These are phyloP conservation scores for Agrostemma githago DNA, from an alignment of 148 eudicot species.

Conservation along the genomic window DNA sequence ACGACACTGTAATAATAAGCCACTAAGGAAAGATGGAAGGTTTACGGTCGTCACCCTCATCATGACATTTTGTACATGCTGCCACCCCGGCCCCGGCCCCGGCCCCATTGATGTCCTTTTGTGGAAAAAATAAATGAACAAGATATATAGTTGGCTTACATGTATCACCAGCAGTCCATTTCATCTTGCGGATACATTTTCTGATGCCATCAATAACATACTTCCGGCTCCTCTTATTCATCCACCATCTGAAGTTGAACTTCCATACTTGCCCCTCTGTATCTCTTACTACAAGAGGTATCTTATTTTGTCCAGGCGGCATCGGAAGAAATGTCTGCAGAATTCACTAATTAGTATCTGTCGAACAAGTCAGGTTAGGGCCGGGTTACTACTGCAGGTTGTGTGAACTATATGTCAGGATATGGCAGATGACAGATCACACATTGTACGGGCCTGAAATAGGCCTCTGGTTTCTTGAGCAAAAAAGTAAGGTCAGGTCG, in stretches of 20 bases:
- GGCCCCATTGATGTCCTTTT: neutral
- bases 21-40: neutral
- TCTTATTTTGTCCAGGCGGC: neutral
- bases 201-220: slow-evolving; percentile 17
- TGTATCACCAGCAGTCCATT: slow-evolving; percentile 17
- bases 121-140: neutral
- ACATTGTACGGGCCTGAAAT: too few species aligned
- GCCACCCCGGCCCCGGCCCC: too few species aligned
- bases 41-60: too few species aligned
- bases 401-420: neutral
- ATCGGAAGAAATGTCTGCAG: slow-evolving; percentile 4
- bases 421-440: neutral
- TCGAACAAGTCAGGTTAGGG: neutral
- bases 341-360: neutral
- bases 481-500: too few species aligned
- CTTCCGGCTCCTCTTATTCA: slow-evolving; percentile 6
- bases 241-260: neutral
- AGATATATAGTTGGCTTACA: slow-evolving; percentile 16
- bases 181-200: neutral
- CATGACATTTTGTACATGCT: too few species aligned
- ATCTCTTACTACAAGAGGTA: slow-evolving; percentile 7
- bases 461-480: too few species aligned
- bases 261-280: neutral
- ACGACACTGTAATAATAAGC: neutral
- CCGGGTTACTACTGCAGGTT: too few species aligned